These are phyloP conservation scores for Geranium brycei DNA, from an alignment of 345 rosid species.

Conservation along the genomic window DNA sequence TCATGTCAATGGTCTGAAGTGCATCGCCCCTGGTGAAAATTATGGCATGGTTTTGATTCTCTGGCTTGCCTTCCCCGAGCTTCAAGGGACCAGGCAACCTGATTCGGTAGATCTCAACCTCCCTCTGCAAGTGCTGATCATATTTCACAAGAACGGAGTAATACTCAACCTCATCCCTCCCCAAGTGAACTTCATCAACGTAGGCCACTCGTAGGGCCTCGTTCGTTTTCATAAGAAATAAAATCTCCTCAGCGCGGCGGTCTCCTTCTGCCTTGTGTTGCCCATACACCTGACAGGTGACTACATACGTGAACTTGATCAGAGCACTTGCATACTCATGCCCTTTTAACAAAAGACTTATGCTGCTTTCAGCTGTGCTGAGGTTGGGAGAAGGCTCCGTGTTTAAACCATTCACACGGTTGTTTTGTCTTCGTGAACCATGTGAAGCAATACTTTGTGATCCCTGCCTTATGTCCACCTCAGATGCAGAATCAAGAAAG, in stretches of 20 bases:
- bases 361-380: constrained; percentile 9
- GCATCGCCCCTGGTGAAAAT: constrained; percentile 95
- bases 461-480: constrained; percentile 62
- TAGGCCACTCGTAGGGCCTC: constrained; percentile 92
- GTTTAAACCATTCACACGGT: constrained; percentile 17
- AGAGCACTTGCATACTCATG: constrained; percentile 64
- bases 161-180: constrained; percentile 47
- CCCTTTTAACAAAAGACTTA: constrained; percentile 62
- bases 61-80: constrained; percentile 94
- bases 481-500: constrained; percentile 78
- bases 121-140: constrained; percentile 52
- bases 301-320: constrained; percentile 83
- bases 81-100: constrained; percentile 81
- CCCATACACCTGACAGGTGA: constrained; percentile 80
- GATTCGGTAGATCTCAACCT: constrained; percentile 78
- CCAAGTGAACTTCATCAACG: constrained; percentile 55
- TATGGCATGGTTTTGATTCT: constrained; percentile 91
- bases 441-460: constrained; percentile 32
- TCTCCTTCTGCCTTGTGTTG: constrained; percentile 60
- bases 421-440: constrained; percentile 20
- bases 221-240: constrained; percentile 50
- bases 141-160: constrained; percentile 77
- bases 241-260: constrained; percentile 68
- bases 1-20: constrained; percentile 89
- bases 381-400: constrained; percentile 2